Evolutionary conservation across 202 grass and related monocot species (phyloP).

Genomic region (Eragrostis tef): DNA sequence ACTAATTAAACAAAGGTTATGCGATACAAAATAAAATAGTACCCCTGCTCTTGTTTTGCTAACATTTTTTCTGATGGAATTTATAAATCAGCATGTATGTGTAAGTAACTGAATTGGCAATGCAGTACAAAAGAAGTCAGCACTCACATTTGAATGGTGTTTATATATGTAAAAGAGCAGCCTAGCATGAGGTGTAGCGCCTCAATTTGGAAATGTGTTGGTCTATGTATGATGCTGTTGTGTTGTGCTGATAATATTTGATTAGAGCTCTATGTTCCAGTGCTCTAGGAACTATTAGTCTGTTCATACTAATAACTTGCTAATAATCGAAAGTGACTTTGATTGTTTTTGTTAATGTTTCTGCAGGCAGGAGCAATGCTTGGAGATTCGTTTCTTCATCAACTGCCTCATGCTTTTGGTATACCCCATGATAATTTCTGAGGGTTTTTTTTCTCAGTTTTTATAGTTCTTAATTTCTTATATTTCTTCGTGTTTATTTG

Average conservation of each 20-base stretch:
- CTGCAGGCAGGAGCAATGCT: slow-evolving; percentile 98
- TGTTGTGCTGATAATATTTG: neutral
- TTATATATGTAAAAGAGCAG: neutral
- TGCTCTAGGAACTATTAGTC: neutral
- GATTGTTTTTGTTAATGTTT: neutral
- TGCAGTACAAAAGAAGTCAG: neutral
- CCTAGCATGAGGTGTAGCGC: neutral
- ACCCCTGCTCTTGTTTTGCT: slow-evolving; percentile 7
- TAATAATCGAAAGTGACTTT: no score
- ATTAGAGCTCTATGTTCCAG: neutral
- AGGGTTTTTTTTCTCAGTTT: no score
- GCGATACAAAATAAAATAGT: no score
- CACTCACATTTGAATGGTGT: neutral
- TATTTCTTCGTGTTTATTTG: neutral
- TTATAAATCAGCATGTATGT: neutral
- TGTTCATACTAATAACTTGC: neutral
- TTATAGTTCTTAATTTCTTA: no score
- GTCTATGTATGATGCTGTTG: neutral
- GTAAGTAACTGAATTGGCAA: neutral
- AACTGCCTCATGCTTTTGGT: slow-evolving; percentile 99
- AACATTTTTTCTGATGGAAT: slow-evolving; percentile 10
- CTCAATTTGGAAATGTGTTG: neutral
- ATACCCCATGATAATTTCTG: slow-evolving; percentile 46
- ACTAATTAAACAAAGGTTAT: neutral
- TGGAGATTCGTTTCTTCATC: slow-evolving; percentile 99